A percentile compares a stretch with the other conserved stretches of the same genome.
Evolutionary conservation across 2,329 filamentous ascomycete species (phyloP).

Genomic region (Alternaria hordeiaustralica): DNA sequence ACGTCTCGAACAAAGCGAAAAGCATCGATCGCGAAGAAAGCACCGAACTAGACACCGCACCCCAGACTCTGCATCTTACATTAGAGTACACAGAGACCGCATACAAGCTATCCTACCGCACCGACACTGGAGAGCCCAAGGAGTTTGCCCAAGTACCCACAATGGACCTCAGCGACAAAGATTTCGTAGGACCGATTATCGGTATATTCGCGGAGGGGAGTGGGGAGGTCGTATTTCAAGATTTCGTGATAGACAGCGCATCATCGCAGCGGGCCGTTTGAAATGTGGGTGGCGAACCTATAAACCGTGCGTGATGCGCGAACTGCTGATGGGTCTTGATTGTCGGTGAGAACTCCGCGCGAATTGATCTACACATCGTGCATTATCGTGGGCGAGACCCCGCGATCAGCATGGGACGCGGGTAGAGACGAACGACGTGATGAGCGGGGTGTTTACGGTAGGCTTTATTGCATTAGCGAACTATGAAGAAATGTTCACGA

Average conservation of each 20-base stretch:
- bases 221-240: background rate
- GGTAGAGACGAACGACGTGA: background rate
- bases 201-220: constrained; percentile 12
- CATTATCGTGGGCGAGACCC: background rate
- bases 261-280: background rate
- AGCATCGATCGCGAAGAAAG: background rate
- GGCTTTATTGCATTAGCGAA: background rate
- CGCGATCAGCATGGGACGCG: background rate
- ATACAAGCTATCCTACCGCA: constrained; percentile 6
- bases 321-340: background rate
- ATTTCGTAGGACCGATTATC: constrained; percentile 24
- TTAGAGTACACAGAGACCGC: constrained; percentile 11
- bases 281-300: background rate
- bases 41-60: background rate
- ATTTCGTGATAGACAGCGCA: background rate
- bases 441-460: background rate
- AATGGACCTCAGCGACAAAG: constrained; percentile 15
- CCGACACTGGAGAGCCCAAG: background rate
- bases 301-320: background rate
- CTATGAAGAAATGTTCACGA: background rate
- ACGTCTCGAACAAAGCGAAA: constrained; percentile 17
- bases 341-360: background rate
- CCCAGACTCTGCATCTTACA: background rate
- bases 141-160: constrained; percentile 6
- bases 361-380: background rate